phyloP scores from a whole-genome alignment of 495 filamentous ascomycete genomes.

The Beverwykella pulmonaria region DNA sequence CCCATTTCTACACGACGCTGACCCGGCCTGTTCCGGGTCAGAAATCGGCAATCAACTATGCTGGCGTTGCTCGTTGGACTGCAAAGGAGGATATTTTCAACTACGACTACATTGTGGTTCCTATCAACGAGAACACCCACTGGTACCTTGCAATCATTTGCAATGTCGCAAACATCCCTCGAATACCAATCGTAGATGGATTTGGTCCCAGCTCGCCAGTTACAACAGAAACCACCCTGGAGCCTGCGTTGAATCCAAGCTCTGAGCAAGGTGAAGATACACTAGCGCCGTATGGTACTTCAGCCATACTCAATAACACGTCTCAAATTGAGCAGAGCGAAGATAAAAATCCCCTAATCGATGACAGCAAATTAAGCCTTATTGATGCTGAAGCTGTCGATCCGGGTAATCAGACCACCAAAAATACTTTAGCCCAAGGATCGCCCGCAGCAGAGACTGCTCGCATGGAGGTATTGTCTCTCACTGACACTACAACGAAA shows the following conservation, averaged over 20 bases:
- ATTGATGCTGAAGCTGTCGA: constrained; percentile 6
- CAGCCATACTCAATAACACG: neutral
- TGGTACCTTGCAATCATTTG: constrained; percentile 98
- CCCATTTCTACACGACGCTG: constrained; percentile 83
- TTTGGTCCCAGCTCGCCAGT: neutral
- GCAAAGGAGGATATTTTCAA: constrained; percentile 79
- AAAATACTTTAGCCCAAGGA: neutral
- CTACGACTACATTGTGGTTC: constrained; percentile 87
- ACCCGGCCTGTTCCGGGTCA: constrained; percentile 58
- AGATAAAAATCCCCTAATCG: neutral
- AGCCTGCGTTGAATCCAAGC: neutral
- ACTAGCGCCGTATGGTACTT: neutral
- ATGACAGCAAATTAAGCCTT: neutral
- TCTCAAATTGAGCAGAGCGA: neutral
- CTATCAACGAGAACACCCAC: constrained; percentile 81
- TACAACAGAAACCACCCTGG: neutral
- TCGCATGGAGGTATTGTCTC: constrained; percentile 1
- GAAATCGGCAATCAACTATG: constrained; percentile 68
- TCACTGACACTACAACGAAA: neutral
- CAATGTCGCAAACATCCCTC: constrained; percentile 66
- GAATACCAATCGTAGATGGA: constrained; percentile 4
- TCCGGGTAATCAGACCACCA: neutral
- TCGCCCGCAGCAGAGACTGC: constrained; percentile 5
- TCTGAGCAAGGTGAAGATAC: neutral
- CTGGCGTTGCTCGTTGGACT: constrained; percentile 86